Evolutionary conservation across 768 basidiomycete genomes (phyloP).

Genomic region (Peribolospora kevripleyi): DNA sequence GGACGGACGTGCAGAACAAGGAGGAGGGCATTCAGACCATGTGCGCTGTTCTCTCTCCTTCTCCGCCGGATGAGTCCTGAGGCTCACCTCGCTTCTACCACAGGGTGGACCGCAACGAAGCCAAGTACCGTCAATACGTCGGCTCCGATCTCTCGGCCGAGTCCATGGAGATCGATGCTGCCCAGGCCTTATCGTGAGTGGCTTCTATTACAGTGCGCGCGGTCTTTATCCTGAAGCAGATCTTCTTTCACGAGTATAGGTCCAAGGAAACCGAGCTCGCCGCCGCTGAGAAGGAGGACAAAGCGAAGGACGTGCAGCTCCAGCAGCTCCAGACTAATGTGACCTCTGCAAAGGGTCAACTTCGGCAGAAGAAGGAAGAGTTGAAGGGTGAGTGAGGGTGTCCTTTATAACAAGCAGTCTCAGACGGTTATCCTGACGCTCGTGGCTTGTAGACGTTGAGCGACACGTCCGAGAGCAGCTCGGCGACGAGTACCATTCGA

Average conservation of each 20-base stretch:
- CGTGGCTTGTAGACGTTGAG: too few relatives aligned
- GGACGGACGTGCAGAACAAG: constrained; percentile 40
- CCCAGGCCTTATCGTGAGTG: constrained; percentile 33
- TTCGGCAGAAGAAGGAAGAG: constrained; percentile 38
- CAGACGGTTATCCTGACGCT: not conserved
- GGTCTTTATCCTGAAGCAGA: not conserved
- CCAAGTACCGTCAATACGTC: constrained; percentile 41
- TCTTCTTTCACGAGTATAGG: constrained; percentile 22
- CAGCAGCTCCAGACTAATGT: constrained; percentile 41
- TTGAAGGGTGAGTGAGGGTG: constrained; percentile 29
- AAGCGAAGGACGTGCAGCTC: constrained; percentile 31
- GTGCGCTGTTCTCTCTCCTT: constrained; percentile 24
- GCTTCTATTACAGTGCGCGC: not conserved
- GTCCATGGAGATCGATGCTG: constrained; percentile 50
- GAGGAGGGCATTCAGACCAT: constrained; percentile 37
- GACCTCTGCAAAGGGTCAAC: constrained; percentile 34
- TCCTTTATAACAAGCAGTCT: not conserved
- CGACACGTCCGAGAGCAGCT: constrained; percentile 20
- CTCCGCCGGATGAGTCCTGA: not conserved
- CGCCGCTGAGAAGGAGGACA: constrained; percentile 25
- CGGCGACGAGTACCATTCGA: constrained; percentile 9
- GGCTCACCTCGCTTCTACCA: not conserved
- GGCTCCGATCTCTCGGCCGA: constrained; percentile 35
- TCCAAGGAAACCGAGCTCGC: constrained; percentile 40
- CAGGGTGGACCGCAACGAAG: constrained; percentile 39